Evolutionary conservation across 306 rosid species (phyloP).

Genomic region (Cucumis sativus): Cucumber_9930_V3 NC_026661.2:8850001-8850500

Average conservation of each 20-base stretch:
- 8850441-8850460: slow-evolving; percentile 41
- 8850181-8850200: not conserved
- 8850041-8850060: no score
- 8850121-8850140: not conserved
- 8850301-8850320: not conserved
- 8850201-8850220: slow-evolving; percentile 17
- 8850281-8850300: not conserved
- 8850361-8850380: slow-evolving; percentile 36
- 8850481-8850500: slow-evolving; percentile 76
- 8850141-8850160: not conserved
- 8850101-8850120: not conserved
- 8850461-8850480: slow-evolving; percentile 46
- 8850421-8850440: slow-evolving; percentile 38
- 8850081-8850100: no score
- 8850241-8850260: slow-evolving; percentile 33
- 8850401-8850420: slow-evolving; percentile 35
- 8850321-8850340: slow-evolving; percentile 6
- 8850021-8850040: no score
- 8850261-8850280: slow-evolving; percentile 51
- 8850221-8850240: slow-evolving; percentile 54
- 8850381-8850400: slow-evolving; percentile 63
- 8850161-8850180: not conserved
- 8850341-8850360: slow-evolving; percentile 25
- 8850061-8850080: no score
- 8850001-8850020: no score